phyloP scores from a whole-genome alignment of 2,329 filamentous ascomycete species.

The Colletotrichum shisoi region DNA sequence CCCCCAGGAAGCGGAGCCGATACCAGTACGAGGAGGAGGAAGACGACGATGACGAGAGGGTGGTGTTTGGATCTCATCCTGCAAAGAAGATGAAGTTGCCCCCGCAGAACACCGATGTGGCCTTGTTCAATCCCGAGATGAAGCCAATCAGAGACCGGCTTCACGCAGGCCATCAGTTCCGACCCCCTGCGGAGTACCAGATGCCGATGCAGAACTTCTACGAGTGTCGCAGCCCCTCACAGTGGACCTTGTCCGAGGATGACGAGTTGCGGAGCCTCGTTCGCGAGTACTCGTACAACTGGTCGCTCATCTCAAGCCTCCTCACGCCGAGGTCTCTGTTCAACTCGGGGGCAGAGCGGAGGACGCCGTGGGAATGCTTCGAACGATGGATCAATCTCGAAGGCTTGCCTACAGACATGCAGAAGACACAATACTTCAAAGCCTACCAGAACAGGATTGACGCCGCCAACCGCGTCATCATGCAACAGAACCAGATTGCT shows the following conservation, averaged over 20 bases:
- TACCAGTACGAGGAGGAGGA: constrained; percentile 82
- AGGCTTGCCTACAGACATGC: constrained; percentile 89
- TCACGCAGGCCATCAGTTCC: constrained; percentile 89
- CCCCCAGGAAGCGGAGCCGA: constrained; percentile 79
- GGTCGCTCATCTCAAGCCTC: constrained; percentile 89
- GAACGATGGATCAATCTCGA: constrained; percentile 95
- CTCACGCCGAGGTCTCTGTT: constrained; percentile 77
- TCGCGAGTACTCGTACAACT: constrained; percentile 95
- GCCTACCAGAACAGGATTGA: constrained; percentile 69
- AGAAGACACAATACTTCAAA: constrained; percentile 94
- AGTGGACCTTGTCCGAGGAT: constrained; percentile 91
- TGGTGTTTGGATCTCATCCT: constrained; percentile 49
- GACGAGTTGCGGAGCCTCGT: constrained; percentile 86
- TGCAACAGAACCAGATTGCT: constrained; percentile 62
- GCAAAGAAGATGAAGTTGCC: constrained; percentile 57
- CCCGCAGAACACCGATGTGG: constrained; percentile 78
- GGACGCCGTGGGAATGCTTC: constrained; percentile 98
- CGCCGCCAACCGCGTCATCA: constrained; percentile 63
- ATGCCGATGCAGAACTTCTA: constrained; percentile 95
- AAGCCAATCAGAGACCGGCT: constrained; percentile 88
- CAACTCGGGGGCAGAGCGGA: constrained; percentile 83
- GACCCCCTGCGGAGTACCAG: constrained; percentile 86
- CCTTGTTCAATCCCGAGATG: constrained; percentile 88
- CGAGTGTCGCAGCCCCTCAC: constrained; percentile 83
- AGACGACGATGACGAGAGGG: constrained; percentile 60